These are phyloP conservation scores for Cardamine chenopodiifolia DNA, from an alignment of 345 rosid genomes.

Conservation along the genomic window DNA sequence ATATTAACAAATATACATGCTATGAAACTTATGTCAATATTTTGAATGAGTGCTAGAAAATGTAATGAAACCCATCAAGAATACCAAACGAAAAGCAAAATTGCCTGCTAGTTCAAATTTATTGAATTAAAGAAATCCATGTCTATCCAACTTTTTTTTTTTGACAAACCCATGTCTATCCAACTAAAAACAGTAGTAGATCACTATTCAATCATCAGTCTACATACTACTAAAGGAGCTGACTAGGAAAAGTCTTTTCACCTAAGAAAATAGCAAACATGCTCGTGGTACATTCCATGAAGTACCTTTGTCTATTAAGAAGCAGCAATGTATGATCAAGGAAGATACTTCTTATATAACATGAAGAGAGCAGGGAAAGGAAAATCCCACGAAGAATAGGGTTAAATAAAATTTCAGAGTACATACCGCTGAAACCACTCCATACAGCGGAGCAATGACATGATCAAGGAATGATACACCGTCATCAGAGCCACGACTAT, in stretches of 20 bases:
- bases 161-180: conserved; percentile 1
- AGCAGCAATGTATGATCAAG: conserved; percentile 22
- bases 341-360: conserved; percentile 3
- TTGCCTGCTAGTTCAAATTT: not conserved
- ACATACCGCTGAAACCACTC: conserved; percentile 84
- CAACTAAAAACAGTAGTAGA: conserved; percentile 27
- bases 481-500: conserved; percentile 60
- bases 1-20: conserved; percentile 18
- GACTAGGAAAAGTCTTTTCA: conserved; percentile 1
- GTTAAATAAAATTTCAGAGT: conserved; percentile 23
- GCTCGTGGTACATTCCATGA: conserved; percentile 1
- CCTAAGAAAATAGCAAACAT: conserved; percentile 10
- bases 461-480: conserved; percentile 79
- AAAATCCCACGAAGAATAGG: conserved; percentile 1
- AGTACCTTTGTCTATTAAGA: conserved; percentile 3
- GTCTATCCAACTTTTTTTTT: not conserved
- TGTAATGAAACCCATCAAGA: conserved; percentile 6
- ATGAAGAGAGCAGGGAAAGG: conserved; percentile 14
- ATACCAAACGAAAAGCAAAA: not conserved
- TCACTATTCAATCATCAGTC: conserved; percentile 3
- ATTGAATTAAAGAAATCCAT: conserved; percentile 4
- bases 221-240: conserved; percentile 17
- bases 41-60: conserved; percentile 6
- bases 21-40: conserved; percentile 4
- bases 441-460: conserved; percentile 81